Evolutionary conservation across 371 early-diverging fungal species (phyloP).

Genomic region (Mortierella sp.): DNA sequence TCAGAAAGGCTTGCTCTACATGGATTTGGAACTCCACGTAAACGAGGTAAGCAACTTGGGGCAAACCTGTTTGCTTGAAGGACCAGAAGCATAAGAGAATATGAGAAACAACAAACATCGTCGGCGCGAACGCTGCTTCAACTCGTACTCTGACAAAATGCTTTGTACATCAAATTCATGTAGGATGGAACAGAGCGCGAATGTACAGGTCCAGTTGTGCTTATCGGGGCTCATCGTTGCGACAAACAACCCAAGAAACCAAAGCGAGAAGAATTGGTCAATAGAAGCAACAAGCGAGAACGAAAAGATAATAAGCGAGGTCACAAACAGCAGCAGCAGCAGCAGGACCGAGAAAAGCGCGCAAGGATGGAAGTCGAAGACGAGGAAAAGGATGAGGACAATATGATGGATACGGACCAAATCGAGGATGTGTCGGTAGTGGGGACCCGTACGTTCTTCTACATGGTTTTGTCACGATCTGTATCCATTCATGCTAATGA

Average conservation of each 20-base stretch:
- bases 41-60: slow-evolving; percentile 66
- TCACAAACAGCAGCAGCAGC: slow-evolving; percentile 56
- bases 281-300: slow-evolving; percentile 58
- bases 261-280: slow-evolving; percentile 43
- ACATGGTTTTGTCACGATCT: no score
- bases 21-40: slow-evolving; percentile 88
- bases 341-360: not conserved
- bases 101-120: no score
- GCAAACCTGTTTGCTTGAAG: no score
- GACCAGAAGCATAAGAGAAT: not conserved
- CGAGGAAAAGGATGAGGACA: slow-evolving; percentile 31
- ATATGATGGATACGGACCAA: slow-evolving; percentile 41
- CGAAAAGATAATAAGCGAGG: slow-evolving; percentile 63
- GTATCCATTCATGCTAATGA: no score
- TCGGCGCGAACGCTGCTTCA: no score
- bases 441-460: slow-evolving; percentile 36
- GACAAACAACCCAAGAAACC: slow-evolving; percentile 59
- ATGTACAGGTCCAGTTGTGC: slow-evolving; percentile 79
- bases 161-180: no score
- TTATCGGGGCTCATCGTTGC: slow-evolving; percentile 78
- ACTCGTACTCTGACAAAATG: no score
- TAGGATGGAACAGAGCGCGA: slow-evolving; percentile 83
- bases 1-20: slow-evolving; percentile 93
- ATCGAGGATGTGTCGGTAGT: slow-evolving; percentile 44
- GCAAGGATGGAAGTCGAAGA: slow-evolving; percentile 25